Percentiles rank a stretch among this genome's conserved stretches.
phyloP scores from a whole-genome alignment of 352 stramenopile genomes.

The Globisporangium paroecandrum region DNA sequence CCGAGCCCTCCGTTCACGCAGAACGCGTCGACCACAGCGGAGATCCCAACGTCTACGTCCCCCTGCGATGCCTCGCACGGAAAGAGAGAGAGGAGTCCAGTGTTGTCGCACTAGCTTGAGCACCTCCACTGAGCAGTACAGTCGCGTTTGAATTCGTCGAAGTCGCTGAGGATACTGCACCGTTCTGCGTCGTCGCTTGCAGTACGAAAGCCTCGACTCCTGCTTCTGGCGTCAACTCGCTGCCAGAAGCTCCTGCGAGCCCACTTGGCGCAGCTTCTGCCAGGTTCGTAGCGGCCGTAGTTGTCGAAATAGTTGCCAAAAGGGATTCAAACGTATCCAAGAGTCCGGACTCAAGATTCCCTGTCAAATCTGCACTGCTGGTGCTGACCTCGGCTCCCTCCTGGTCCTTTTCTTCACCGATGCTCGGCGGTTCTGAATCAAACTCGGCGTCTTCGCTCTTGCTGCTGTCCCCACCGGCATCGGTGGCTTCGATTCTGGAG shows the following conservation, averaged over 20 bases:
- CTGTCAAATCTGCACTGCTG: neutral
- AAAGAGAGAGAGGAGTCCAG: neutral
- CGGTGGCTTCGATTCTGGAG: neutral
- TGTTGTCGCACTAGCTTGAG: neutral
- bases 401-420: neutral
- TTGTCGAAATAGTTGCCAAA: neutral
- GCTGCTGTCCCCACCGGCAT: neutral
- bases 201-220: neutral
- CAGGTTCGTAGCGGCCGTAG: neutral
- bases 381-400: neutral
- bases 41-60: neutral
- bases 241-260: neutral
- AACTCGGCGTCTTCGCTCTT: neutral
- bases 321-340: neutral
- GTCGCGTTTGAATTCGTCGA: neutral
- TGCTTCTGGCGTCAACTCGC: neutral
- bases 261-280: neutral
- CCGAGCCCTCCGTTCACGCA: constrained; percentile 14
- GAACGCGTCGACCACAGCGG: constrained; percentile 9
- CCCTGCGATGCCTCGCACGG: neutral
- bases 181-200: neutral
- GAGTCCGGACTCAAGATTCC: neutral
- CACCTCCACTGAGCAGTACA: neutral
- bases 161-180: neutral
- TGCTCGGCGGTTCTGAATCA: neutral